These are phyloP conservation scores for Bjerkandera adusta DNA, from an alignment of 1,284 basidiomycete genomes.

Conservation along the genomic window DNA sequence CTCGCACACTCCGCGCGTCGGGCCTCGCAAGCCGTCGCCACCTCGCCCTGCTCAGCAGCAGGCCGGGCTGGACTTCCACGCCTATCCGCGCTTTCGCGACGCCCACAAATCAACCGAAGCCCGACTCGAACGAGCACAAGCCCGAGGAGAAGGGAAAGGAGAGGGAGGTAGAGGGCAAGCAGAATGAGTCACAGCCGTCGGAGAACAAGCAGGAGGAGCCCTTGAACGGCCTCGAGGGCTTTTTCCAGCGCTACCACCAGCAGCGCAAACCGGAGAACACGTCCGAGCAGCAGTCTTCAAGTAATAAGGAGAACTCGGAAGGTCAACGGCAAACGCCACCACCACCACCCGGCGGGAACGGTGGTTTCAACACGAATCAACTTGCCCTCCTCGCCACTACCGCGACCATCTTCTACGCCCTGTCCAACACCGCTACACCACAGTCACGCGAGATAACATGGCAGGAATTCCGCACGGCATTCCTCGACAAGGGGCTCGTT, in stretches of 20 bases:
- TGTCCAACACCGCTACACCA: conserved; percentile 58
- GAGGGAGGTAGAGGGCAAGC: conserved; percentile 30
- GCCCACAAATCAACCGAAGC: conserved; percentile 34
- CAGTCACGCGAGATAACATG: conserved; percentile 91
- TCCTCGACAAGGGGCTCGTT: conserved; percentile 95
- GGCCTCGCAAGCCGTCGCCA: conserved; percentile 34
- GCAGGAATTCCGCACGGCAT: conserved; percentile 96
- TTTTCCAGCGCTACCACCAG: conserved; percentile 74
- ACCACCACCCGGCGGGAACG: conserved; percentile 42
- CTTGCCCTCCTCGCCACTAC: conserved; percentile 58
- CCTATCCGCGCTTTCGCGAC: conserved; percentile 38
- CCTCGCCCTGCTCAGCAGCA: conserved; percentile 31
- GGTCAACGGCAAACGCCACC: conserved; percentile 22
- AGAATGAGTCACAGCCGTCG: conserved; percentile 23
- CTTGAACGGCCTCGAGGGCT: conserved; percentile 68
- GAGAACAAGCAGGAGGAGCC: conserved; percentile 28
- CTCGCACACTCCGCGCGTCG: conserved; percentile 40
- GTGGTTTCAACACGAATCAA: conserved; percentile 57
- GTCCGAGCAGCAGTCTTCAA: conserved; percentile 13
- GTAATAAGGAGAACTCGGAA: conserved; percentile 20
- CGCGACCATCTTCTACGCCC: conserved; percentile 65
- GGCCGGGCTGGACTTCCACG: conserved; percentile 28
- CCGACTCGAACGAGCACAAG: conserved; percentile 26
- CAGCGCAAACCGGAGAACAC: conserved; percentile 39
- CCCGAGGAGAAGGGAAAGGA: conserved; percentile 29